Evolutionary conservation across 2,329 filamentous ascomycete genomes (phyloP).

Genomic region (Geosmithia flava): DNA sequence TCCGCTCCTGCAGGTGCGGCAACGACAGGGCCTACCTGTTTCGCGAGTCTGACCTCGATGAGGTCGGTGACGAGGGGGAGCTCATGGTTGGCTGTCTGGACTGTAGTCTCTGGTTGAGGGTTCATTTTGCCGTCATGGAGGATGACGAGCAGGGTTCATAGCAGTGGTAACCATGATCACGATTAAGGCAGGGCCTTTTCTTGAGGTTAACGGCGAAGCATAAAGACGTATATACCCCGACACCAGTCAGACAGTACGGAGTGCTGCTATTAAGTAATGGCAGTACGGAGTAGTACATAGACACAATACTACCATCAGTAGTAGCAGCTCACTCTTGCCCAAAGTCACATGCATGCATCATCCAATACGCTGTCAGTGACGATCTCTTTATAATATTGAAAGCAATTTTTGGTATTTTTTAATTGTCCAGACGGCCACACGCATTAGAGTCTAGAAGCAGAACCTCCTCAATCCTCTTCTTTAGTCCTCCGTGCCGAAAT

Average conservation of each 20-base stretch:
- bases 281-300: no score
- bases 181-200: background rate
- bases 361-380: background rate
- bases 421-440: conserved; percentile 41
- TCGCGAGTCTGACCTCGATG: conserved; percentile 45
- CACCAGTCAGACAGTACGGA: no score
- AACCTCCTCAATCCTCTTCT: conserved; percentile 31
- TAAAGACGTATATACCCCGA: no score
- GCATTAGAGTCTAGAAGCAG: conserved; percentile 44
- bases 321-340: background rate
- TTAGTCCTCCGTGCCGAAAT: conserved; percentile 22
- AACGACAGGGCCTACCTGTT: conserved; percentile 49
- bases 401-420: conserved; percentile 37
- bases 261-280: no score
- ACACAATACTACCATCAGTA: background rate
- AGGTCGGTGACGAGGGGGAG: conserved; percentile 43
- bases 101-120: conserved; percentile 54
- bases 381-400: conserved; percentile 16
- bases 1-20: conserved; percentile 49
- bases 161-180: background rate
- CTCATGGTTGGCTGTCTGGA: conserved; percentile 53
- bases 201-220: no score
- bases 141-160: conserved; percentile 8
- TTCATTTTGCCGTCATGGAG: conserved; percentile 47
- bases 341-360: background rate